These are phyloP conservation scores for Yarrowia porcina DNA, from an alignment of 805 yeast genomes.

Conservation along the genomic window DNA sequence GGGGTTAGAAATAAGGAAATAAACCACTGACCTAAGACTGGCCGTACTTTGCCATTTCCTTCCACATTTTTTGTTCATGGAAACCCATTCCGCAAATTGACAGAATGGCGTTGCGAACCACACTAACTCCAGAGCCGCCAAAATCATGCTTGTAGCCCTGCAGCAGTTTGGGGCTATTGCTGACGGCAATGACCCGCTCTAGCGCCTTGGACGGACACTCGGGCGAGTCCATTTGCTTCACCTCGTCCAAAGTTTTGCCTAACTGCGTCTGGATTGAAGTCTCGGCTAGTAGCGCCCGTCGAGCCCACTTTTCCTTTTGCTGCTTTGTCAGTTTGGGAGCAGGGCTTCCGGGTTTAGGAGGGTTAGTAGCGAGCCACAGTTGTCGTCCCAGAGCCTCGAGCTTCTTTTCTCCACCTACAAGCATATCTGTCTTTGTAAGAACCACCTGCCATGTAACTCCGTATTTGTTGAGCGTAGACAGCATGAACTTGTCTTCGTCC, in stretches of 20 bases:
- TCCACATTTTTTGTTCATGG: conserved; percentile 23
- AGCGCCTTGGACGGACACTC: conserved; percentile 18
- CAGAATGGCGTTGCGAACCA: conserved; percentile 14
- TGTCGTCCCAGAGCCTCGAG: conserved; percentile 11
- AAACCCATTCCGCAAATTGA: conserved; percentile 13
- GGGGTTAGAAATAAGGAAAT: not conserved
- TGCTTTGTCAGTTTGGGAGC: not conserved
- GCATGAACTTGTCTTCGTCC: conserved; percentile 52
- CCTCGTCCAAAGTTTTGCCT: conserved; percentile 9
- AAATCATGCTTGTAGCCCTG: conserved; percentile 15
- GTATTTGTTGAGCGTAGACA: conserved; percentile 47
- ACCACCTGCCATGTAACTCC: conserved; percentile 73
- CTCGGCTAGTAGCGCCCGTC: conserved; percentile 26
- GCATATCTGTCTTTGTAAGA: conserved; percentile 70
- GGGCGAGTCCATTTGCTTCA: not conserved
- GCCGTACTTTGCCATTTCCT: conserved; percentile 22
- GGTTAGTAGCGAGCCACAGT: not conserved
- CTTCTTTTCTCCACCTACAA: conserved; percentile 35
- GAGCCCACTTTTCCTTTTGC: conserved; percentile 14
- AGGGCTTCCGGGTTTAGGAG: not conserved
- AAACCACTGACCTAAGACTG: not conserved
- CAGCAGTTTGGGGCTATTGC: conserved; percentile 16
- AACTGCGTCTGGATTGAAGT: conserved; percentile 6
- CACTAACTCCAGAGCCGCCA: conserved; percentile 19
- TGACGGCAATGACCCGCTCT: conserved; percentile 23